A percentile compares a stretch with the other conserved stretches of the same genome.
phyloP scores from a whole-genome alignment of 495 filamentous ascomycete genomes.

The Lepraria neglecta region DNA sequence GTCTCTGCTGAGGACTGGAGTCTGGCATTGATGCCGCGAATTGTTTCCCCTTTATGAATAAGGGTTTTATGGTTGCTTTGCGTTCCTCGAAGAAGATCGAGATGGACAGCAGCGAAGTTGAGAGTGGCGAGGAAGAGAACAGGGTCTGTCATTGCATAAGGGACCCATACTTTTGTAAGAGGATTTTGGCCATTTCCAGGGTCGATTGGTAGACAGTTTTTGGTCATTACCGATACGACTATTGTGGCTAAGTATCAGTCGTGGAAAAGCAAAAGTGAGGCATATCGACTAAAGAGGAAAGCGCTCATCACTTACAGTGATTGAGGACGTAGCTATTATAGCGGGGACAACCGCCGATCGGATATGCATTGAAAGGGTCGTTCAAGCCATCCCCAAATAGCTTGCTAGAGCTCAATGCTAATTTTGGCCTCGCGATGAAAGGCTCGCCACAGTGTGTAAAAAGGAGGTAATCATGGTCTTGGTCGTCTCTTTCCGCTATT shows the following conservation, averaged over 20 bases:
- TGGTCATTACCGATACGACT: conserved; percentile 10
- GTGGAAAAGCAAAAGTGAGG: neutral
- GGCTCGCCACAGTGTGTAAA: neutral
- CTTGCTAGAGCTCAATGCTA: neutral
- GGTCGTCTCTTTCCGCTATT: neutral
- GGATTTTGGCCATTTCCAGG: neutral
- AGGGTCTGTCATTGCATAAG: conserved; percentile 14
- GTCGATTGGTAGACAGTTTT: neutral
- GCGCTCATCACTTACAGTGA: conserved; percentile 7
- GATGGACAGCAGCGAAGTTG: conserved; percentile 14
- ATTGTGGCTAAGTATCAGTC: neutral
- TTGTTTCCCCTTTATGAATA: conserved; percentile 11
- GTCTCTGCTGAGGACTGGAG: conserved; percentile 4
- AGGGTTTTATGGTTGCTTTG: neutral
- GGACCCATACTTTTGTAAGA: conserved; percentile 14
- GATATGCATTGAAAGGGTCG: conserved; percentile 12
- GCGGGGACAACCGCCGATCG: neutral
- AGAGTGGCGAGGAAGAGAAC: conserved; percentile 14
- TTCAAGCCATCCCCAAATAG: neutral
- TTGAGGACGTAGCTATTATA: conserved; percentile 1
- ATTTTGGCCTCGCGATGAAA: neutral
- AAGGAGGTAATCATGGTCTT: neutral
- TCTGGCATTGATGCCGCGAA: conserved; percentile 17
- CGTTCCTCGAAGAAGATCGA: conserved; percentile 8
- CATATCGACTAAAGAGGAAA: neutral